Evolutionary conservation across 2,329 filamentous ascomycete species (phyloP).

Genomic region (Coniochaeta pulveracea): DNA sequence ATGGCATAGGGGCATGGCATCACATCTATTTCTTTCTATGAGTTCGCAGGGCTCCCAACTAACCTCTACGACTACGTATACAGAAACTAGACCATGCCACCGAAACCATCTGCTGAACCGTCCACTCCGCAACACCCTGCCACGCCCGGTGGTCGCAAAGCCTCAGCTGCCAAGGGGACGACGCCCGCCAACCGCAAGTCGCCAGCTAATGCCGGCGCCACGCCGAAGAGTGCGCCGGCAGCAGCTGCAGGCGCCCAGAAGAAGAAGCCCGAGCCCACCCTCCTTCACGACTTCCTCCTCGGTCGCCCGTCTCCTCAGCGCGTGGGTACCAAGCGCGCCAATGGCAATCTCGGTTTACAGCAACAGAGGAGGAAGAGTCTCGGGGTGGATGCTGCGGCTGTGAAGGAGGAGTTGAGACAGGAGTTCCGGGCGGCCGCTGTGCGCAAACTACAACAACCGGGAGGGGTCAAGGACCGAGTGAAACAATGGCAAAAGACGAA

Average conservation of each 20-base stretch:
- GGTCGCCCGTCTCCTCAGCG: conserved; percentile 46
- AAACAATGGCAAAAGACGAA: conserved; percentile 76
- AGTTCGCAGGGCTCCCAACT: background rate
- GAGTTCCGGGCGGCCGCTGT: conserved; percentile 50
- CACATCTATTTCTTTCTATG: no score
- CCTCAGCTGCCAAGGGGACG: conserved; percentile 10
- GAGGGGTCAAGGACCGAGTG: conserved; percentile 67
- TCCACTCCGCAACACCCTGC: conserved; percentile 5
- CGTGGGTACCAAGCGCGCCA: no score
- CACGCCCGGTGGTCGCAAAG: conserved; percentile 8
- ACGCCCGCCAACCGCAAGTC: conserved; percentile 15
- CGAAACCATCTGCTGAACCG: conserved; percentile 11
- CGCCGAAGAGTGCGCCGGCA: conserved; percentile 31
- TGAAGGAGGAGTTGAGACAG: conserved; percentile 40
- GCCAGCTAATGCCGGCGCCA: conserved; percentile 14
- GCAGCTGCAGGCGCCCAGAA: conserved; percentile 17
- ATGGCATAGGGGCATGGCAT: no score
- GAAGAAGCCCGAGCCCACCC: conserved; percentile 33
- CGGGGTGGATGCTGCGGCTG: conserved; percentile 31
- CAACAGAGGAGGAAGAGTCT: conserved; percentile 44
- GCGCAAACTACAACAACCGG: conserved; percentile 48
- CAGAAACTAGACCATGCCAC: conserved; percentile 13
- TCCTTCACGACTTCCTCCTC: conserved; percentile 46
- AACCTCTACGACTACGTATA: background rate
- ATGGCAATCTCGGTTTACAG: no score